Evolutionary conservation across 495 filamentous ascomycete genomes (phyloP), one percentile per base, ranked within the genome.

Genomic region (Pyrenula massariospora): DNA sequence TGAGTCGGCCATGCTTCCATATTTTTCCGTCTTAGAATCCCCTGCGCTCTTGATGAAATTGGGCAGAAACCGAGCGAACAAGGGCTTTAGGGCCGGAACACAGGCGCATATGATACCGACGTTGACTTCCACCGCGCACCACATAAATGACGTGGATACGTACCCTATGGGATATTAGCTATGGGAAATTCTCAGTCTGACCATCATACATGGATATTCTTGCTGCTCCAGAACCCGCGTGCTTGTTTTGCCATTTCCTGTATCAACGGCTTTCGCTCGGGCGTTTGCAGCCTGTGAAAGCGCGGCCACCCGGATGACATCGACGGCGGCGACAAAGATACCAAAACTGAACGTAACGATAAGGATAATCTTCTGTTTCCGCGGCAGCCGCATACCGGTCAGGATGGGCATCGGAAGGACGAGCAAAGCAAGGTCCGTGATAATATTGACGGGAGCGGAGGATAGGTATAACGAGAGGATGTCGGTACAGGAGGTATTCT

Each of bases 81-180:
- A 75, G 12, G 91, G 91, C 63, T 95, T 96, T 59, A 95, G 72
- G 20, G 86, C 91, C 12, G 91, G 91, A 24, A 95, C 84, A 62
- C 89, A 95, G 52, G 83, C 91, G 57, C 88, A 93, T 48, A 91
- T 85, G 56, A 95, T 87, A 8, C 90, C 90, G 8, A 90, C 75
- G 62, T 95, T 91, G 67, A 95, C 89, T 67, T 95, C 91, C 58
- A 96, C 80, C 10, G 84, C 87, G 19, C 87, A 91, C 91, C 90
- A 96, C 85, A 95, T 90, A 65, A 94, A 87, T 0, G 89, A 86
- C 1, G 89, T 67, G 2, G 89, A 87, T 2, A 85, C 90, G 67
- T 90, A 88, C 85, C 82, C 85, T 65, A 69, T 19, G 25, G 24
- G 1, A 52, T 52, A 12, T 25, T 53, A 23, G 49, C 36, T 52